Conservation (phyloP, 176 grass and related monocot genomes). For the Hyparrhenia diplandra region DNA sequence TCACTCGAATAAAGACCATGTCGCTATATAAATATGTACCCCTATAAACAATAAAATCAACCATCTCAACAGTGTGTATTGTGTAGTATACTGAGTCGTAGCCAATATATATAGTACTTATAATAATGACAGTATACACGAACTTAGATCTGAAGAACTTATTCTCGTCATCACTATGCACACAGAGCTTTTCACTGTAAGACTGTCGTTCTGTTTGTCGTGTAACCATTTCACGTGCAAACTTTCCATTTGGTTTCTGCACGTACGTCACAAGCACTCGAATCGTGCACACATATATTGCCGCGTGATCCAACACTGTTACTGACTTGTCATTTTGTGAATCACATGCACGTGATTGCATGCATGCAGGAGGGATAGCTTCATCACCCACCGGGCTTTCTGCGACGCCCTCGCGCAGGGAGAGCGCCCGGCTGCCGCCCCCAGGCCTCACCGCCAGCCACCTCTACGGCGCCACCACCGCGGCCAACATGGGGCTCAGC, state of each 20-base stretch:
- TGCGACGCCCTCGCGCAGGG: conserved; percentile 88
- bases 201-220: conserved; percentile 3
- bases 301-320: conserved; percentile 2
- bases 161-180: not conserved
- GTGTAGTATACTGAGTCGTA: too few relatives aligned
- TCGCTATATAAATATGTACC: not conserved
- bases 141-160: too few relatives aligned
- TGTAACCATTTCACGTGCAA: conserved; percentile 23
- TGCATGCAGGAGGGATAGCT: conserved; percentile 90
- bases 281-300: not conserved
- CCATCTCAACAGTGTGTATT: not conserved
- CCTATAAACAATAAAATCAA: not conserved
- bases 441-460: conserved; percentile 43
- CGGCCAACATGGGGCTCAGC: conserved; percentile 61
- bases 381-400: conserved; percentile 96
- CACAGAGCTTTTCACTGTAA: not conserved
- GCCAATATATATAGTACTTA: not conserved
- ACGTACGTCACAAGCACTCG: not conserved
- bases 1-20: too few relatives aligned
- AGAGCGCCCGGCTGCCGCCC: conserved; percentile 70
- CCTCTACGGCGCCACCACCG: conserved; percentile 49
- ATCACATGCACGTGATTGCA: conserved; percentile 23
- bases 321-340: conserved; percentile 11
- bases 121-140: too few relatives aligned
- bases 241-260: not conserved